A percentile compares a stretch with the other conserved stretches of the same genome.
phyloP scores from a whole-genome alignment of 2,329 filamentous ascomycete genomes.

The Diaporthe longicolla region DNA sequence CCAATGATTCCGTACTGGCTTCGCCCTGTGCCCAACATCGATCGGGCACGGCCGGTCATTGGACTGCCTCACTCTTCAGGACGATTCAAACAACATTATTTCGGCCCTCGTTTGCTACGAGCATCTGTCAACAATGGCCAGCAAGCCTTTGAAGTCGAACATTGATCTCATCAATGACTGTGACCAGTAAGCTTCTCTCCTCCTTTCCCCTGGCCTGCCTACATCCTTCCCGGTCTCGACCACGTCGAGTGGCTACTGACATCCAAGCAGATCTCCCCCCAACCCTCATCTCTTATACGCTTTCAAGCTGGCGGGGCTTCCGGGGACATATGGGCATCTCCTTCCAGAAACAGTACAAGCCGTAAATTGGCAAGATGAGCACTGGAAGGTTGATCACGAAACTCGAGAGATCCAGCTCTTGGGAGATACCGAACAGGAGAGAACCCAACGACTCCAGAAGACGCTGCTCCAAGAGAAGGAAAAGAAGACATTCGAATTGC shows the following conservation, averaged over 20 bases:
- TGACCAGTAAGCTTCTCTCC: neutral
- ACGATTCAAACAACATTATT: neutral
- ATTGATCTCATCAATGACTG: constrained; percentile 1
- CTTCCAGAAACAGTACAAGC: neutral
- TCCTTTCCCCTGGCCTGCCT: neutral
- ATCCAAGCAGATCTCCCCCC: neutral
- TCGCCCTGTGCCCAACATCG: neutral
- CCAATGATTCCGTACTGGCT: neutral
- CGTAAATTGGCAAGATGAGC: neutral
- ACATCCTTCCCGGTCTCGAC: neutral
- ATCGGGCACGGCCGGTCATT: neutral
- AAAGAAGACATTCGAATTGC: neutral
- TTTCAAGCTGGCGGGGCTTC: neutral
- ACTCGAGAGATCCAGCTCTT: neutral
- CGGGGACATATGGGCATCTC: neutral
- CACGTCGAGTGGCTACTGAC: neutral
- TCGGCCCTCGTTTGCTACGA: too few species aligned
- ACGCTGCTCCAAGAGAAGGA: neutral
- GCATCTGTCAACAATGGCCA: neutral
- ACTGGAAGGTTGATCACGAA: neutral
- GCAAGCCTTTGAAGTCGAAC: neutral
- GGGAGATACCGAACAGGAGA: neutral
- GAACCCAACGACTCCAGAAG: neutral
- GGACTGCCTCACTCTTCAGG: neutral
- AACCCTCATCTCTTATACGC: neutral